Percentiles rank a stretch among this genome's conserved stretches.
Evolutionary conservation across 2,329 filamentous ascomycete species (phyloP).

Genomic region (Fusarium oxysporum): DNA sequence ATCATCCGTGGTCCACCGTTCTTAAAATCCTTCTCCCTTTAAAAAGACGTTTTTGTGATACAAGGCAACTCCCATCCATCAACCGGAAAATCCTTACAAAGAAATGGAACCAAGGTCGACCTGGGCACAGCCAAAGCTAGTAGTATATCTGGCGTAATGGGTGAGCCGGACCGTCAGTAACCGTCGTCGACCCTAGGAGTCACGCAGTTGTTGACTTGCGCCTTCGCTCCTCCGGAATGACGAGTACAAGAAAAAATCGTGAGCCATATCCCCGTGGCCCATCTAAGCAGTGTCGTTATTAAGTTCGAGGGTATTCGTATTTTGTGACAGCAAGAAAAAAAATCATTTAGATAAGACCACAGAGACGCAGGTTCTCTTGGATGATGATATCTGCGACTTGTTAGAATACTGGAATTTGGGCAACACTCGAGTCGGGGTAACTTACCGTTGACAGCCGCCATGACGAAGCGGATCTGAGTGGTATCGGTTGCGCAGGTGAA

Average conservation of each 20-base stretch:
- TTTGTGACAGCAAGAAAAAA: constrained; percentile 52
- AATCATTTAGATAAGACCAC: constrained; percentile 87
- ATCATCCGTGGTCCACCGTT: constrained; percentile 37
- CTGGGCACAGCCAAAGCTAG: constrained; percentile 45
- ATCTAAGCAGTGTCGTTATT: constrained; percentile 54
- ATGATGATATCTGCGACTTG: constrained; percentile 90
- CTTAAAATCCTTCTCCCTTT: constrained; percentile 40
- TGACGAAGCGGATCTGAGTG: constrained; percentile 98
- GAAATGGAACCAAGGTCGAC: constrained; percentile 47
- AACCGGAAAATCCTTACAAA: constrained; percentile 48
- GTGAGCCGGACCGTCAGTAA: constrained; percentile 30
- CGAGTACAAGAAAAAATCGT: constrained; percentile 53
- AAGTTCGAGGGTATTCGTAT: constrained; percentile 59
- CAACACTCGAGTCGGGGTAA: constrained; percentile 7
- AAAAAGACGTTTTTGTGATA: constrained; percentile 49
- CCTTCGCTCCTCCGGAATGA: constrained; percentile 46
- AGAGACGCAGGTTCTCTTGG: constrained; percentile 97
- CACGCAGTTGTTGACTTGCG: constrained; percentile 34
- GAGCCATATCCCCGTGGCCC: constrained; percentile 54
- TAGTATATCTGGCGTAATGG: constrained; percentile 38
- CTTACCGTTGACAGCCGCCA: constrained; percentile 98
- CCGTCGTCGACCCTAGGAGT: constrained; percentile 29
- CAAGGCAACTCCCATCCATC: constrained; percentile 48
- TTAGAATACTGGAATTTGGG: constrained; percentile 54
- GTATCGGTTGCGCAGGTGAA: constrained; percentile 99